phyloP scores from a whole-genome alignment of 2,329 filamentous ascomycete species.

The Cytospora chrysosperma region DNA sequence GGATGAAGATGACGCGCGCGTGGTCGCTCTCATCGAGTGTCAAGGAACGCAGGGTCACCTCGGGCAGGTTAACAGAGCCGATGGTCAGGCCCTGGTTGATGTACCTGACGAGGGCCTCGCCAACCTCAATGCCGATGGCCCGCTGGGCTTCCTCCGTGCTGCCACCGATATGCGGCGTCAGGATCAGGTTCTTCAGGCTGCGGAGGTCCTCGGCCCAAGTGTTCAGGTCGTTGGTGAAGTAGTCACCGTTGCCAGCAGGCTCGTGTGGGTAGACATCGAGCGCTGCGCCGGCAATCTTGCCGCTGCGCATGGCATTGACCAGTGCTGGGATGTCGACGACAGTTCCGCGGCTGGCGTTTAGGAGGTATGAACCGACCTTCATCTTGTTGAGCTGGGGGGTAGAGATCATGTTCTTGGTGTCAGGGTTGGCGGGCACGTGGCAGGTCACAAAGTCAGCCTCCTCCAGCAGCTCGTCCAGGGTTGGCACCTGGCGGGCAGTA shows the following conservation, averaged over 20 bases:
- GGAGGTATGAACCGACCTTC: constrained; percentile 90
- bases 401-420: constrained; percentile 94
- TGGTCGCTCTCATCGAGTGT: constrained; percentile 87
- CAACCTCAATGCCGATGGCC: constrained; percentile 92
- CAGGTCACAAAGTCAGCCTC: constrained; percentile 89
- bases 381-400: constrained; percentile 76
- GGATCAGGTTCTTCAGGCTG: constrained; percentile 83
- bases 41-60: constrained; percentile 84
- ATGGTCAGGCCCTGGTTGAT: constrained; percentile 93
- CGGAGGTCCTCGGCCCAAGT: constrained; percentile 82
- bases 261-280: constrained; percentile 95
- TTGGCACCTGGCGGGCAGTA: constrained; percentile 78
- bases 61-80: constrained; percentile 95
- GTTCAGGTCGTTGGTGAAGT: constrained; percentile 85
- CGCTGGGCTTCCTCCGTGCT: constrained; percentile 97
- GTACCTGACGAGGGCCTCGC: constrained; percentile 83
- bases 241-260: constrained; percentile 89
- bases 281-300: constrained; percentile 90
- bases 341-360: constrained; percentile 92
- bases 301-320: constrained; percentile 79
- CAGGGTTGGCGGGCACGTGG: constrained; percentile 89
- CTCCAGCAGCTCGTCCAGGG: constrained; percentile 71
- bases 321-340: constrained; percentile 93
- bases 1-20: constrained; percentile 92
- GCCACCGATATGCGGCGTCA: constrained; percentile 95